Conservation (phyloP, 148 eudicot genomes). For the Silene uniflora region DNA sequence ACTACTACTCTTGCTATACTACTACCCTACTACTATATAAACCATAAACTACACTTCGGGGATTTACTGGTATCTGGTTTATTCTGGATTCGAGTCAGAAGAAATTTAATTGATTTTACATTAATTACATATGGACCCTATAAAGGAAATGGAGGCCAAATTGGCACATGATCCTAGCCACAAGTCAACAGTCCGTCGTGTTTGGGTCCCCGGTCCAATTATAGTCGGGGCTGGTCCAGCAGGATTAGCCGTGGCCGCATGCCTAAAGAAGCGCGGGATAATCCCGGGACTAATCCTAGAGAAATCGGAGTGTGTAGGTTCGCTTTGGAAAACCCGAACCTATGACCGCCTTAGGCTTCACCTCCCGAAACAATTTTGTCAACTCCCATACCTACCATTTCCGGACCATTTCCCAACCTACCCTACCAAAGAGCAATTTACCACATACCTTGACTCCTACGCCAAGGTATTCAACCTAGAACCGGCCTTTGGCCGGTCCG, state of each 20-base stretch:
- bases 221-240: constrained; percentile 75
- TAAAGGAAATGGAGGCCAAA: constrained; percentile 40
- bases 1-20: not conserved
- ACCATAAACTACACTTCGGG: too few relatives aligned
- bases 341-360: constrained; percentile 67
- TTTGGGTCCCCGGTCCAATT: constrained; percentile 48
- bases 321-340: constrained; percentile 54
- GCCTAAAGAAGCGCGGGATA: constrained; percentile 37
- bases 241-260: constrained; percentile 58
- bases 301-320: constrained; percentile 48
- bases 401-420: constrained; percentile 55
- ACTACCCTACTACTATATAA: not conserved
- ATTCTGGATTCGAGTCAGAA: not conserved
- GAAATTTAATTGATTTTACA: not conserved
- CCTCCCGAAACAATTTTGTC: constrained; percentile 57
- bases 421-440: constrained; percentile 58
- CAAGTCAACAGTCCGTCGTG: constrained; percentile 9
- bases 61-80: too few relatives aligned
- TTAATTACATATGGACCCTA: constrained; percentile 16
- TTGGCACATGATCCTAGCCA: constrained; percentile 37
- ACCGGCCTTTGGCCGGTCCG: constrained; percentile 37
- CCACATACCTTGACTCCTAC: constrained; percentile 44
- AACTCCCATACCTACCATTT: constrained; percentile 49
- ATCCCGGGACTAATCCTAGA: constrained; percentile 53
- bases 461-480: constrained; percentile 32